Conservation (phyloP, 2,329 filamentous ascomycete species). For the Microdochium bolleyi region DNA sequence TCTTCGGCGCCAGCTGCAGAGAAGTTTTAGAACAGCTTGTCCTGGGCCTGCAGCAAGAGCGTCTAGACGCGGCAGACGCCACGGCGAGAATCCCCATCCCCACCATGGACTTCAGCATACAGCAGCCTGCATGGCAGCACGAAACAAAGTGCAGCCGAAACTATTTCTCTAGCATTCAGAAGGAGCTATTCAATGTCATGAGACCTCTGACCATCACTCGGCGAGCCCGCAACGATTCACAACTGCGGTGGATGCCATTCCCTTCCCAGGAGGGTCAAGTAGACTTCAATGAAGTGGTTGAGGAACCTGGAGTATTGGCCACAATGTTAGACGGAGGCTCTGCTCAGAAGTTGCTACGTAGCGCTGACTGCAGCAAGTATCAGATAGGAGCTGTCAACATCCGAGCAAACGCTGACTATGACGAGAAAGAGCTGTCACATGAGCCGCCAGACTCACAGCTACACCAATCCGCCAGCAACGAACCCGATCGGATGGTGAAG, state of each 20-base stretch:
- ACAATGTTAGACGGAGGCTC: not conserved
- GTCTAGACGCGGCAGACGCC: constrained; percentile 14
- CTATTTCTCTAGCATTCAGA: constrained; percentile 11
- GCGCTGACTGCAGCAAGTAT: not conserved
- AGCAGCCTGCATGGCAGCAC: constrained; percentile 12
- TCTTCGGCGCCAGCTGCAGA: constrained; percentile 8
- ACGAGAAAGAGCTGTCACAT: not conserved
- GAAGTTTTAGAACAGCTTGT: constrained; percentile 9
- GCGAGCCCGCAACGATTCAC: not conserved
- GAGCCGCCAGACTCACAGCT: too few species aligned
- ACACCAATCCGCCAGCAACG: too few species aligned
- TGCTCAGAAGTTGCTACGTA: not conserved
- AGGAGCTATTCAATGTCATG: not conserved
- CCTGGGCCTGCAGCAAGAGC: constrained; percentile 15
- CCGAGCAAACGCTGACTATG: not conserved
- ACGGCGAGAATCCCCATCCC: constrained; percentile 17
- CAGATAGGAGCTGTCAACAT: not conserved
- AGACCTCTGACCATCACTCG: not conserved
- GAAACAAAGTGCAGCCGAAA: constrained; percentile 4
- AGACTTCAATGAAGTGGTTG: not conserved
- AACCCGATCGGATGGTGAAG: too few species aligned
- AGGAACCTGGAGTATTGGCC: not conserved
- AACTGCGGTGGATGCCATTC: not conserved
- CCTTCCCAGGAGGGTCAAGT: not conserved
- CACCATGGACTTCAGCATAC: constrained; percentile 17